Evolutionary conservation across 345 rosid species (phyloP), one percentile per base, ranked within the genome.

Genomic region (Nasturtium officinale): DNA sequence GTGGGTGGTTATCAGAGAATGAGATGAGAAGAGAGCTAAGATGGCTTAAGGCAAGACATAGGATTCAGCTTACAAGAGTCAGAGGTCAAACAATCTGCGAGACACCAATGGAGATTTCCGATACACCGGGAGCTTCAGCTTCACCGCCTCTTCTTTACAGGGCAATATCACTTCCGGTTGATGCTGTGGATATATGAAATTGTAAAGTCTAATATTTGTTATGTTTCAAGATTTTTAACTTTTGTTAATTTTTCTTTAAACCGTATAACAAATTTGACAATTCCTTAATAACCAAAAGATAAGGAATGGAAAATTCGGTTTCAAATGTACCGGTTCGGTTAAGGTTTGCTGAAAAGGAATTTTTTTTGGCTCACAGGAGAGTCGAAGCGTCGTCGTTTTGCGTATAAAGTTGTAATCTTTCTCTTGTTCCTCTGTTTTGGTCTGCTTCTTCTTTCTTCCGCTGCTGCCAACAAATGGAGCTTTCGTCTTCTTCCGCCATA

Each of bases 41-140:
- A 75, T 91, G 97, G 97, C 90, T 91, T 6, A 94, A 94, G 79
- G 97, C 96, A 9, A 91, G 87, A 57, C 88, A 86, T 61, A 86
- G 77, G 75, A 76, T 85, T 82, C 96, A 88, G 80, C 51, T 86
- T 52, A 78, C 87, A 68, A 87, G 80, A 72, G 79, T 85, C 5
- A 85, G 60, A 73, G 90, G 84, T 67, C 83, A 86, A 51, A 51
- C 38, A 9, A 54, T 77, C 5, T 73, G 59, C 12, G 52, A 61
- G 66, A 52, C 18, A 43, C 65, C 51, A 42, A 26, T 2, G 3
- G 59, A 62, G 37, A 75, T 80, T 30, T 80, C 76, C 5, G 85
- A 78, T 62, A 72, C 52, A 23, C 50, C 71, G 45, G 83, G 83
- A 47, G 50, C 68, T 26, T 76, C 89, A 71, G 84, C 83, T 74